Evolutionary conservation across 2,329 filamentous ascomycete species (phyloP).

Genomic region (Cryphonectria nitschkei): DNA sequence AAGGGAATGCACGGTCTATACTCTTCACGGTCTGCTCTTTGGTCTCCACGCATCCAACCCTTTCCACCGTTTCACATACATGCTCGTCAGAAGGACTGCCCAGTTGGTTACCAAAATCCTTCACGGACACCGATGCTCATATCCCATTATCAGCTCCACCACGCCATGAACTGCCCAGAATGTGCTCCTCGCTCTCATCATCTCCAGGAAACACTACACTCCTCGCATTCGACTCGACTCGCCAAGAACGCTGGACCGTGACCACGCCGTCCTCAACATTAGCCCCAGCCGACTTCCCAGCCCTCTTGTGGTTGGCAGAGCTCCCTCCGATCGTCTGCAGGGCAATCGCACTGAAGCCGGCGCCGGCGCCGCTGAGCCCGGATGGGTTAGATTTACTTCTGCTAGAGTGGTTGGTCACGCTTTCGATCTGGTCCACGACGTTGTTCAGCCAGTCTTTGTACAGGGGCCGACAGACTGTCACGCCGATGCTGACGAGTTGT

Average conservation of each 20-base stretch:
- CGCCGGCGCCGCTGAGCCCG: background rate
- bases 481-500: constrained; percentile 22
- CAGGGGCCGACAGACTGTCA: constrained; percentile 26
- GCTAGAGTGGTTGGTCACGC: background rate
- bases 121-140: background rate
- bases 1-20: no score
- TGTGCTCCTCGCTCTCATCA: background rate
- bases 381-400: background rate
- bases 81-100: background rate
- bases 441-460: constrained; percentile 27
- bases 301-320: background rate
- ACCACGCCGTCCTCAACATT: background rate
- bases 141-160: background rate
- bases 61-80: background rate
- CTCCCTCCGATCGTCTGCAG: constrained; percentile 24
- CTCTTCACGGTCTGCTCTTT: no score
- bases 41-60: no score
- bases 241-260: constrained; percentile 8
- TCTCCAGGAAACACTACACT: background rate
- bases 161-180: background rate
- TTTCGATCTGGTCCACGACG: constrained; percentile 19
- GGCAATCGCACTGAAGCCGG: constrained; percentile 11
- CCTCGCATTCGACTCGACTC: constrained; percentile 7
- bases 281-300: background rate
- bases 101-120: background rate